A percentile compares a stretch with the other conserved stretches of the same genome.
Evolutionary conservation across 1,284 basidiomycete genomes (phyloP).

Genomic region (Veloporphyrellus conicus): DNA sequence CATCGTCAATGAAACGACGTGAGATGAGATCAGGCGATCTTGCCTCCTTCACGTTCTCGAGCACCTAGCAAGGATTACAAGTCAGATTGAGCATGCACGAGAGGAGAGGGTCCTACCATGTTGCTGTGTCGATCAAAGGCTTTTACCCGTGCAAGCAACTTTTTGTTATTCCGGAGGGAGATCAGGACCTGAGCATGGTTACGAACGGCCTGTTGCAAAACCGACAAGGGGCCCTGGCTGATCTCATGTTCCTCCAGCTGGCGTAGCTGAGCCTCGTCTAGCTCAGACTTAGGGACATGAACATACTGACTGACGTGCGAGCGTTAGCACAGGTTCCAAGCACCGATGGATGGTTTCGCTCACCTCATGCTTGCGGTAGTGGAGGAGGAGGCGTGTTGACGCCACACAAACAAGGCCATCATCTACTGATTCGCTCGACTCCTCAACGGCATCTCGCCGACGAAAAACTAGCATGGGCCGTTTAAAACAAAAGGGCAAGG

Average conservation of each 20-base stretch:
- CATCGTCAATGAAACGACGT: conserved; percentile 6
- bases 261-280: conserved; percentile 94
- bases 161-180: conserved; percentile 97
- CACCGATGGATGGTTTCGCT: conserved; percentile 7
- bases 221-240: conserved; percentile 94
- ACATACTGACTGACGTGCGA: conserved; percentile 78
- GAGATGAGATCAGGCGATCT: conserved; percentile 17
- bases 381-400: conserved; percentile 26
- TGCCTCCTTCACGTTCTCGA: conserved; percentile 97
- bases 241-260: conserved; percentile 97
- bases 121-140: conserved; percentile 99
- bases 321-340: conserved; percentile 1
- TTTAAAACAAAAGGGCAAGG: conserved; percentile 85
- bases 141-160: conserved; percentile 94
- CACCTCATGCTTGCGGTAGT: conserved; percentile 28
- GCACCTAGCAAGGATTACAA: conserved; percentile 50
- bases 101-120: conserved; percentile 63
- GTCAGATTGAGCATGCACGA: conserved; percentile 12
- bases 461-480: conserved; percentile 69
- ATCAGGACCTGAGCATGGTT: conserved; percentile 98
- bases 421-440: too few relatives aligned
- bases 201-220: conserved; percentile 95
- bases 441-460: background rate
- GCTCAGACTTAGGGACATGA: conserved; percentile 93
- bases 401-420: conserved; percentile 26